Conservation (phyloP, 23 red algal genomes). For the Pyropia haitanensis region DNA sequence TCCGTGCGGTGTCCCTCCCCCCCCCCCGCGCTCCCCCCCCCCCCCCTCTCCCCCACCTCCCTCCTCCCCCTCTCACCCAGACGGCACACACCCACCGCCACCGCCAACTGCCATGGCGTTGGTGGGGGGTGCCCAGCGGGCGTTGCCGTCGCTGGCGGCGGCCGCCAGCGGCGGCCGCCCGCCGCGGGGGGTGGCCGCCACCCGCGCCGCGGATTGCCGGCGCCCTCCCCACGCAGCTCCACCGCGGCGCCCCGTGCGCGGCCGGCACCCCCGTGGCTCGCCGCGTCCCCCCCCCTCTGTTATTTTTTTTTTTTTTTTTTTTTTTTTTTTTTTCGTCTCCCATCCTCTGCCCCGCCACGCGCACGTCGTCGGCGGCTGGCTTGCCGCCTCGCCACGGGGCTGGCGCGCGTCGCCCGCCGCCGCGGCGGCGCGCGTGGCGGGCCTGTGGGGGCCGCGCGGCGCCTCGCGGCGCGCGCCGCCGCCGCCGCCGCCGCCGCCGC, state of each 20-base stretch:
- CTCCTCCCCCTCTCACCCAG: too few relatives aligned
- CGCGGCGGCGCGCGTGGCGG: conserved; percentile 50
- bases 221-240: conserved; percentile 19
- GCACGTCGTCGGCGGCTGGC: neutral
- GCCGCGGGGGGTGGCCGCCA: neutral
- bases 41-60: too few relatives aligned
- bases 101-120: too few relatives aligned
- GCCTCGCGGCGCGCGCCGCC: conserved; percentile 24
- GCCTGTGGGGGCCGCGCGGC: conserved; percentile 59
- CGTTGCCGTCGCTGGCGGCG: too few relatives aligned
- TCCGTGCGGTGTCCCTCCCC: too few relatives aligned
- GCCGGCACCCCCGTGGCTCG: conserved; percentile 22
- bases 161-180: too few relatives aligned
- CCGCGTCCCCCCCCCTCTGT: too few relatives aligned
- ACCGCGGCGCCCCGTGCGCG: conserved; percentile 15
- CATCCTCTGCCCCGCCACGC: neutral
- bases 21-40: too few relatives aligned
- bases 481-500: conserved; percentile 40
- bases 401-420: conserved; percentile 18
- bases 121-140: too few relatives aligned
- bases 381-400: conserved; percentile 18
- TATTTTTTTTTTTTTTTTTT: conserved; percentile 55
- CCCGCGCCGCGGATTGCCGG: neutral
- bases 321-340: neutral
- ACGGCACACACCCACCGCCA: too few relatives aligned